Percentiles rank a stretch among this genome's conserved stretches.
Conservation (phyloP, 345 rosid species). For the Corchorus capsularis region DNA sequence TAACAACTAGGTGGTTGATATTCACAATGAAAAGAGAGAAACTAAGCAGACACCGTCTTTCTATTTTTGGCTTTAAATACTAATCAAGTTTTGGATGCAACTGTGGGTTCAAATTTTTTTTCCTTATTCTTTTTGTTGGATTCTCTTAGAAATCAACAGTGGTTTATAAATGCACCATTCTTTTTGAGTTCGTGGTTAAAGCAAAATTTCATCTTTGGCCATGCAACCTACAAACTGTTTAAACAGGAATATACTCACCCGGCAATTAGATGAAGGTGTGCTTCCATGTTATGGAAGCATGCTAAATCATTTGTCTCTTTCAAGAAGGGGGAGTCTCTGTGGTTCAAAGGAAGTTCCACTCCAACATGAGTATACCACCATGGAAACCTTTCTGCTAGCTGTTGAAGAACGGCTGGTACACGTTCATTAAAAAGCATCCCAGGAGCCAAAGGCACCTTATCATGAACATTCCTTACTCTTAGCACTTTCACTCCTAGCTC, state of each 20-base stretch:
- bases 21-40: neutral
- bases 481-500: slow-evolving; percentile 27
- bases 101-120: neutral
- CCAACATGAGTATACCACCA: slow-evolving; percentile 37
- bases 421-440: slow-evolving; percentile 32
- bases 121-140: neutral
- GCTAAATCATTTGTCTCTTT: slow-evolving; percentile 23
- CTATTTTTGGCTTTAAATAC: neutral
- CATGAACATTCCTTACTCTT: slow-evolving; percentile 31
- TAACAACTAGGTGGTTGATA: neutral
- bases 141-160: neutral
- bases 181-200: neutral
- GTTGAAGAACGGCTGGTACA: neutral
- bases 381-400: slow-evolving; percentile 5
- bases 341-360: slow-evolving; percentile 24
- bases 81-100: neutral
- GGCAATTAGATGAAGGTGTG: slow-evolving; percentile 30
- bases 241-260: slow-evolving; percentile 16
- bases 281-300: slow-evolving; percentile 32
- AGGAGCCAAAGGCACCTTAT: slow-evolving; percentile 26
- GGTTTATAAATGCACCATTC: neutral
- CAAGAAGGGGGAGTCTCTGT: slow-evolving; percentile 29
- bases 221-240: neutral
- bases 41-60: neutral
- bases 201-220: neutral